Percentiles rank a stretch among this genome's conserved stretches.
These are phyloP conservation scores for Gremmenia infestans DNA, from an alignment of 2,329 filamentous ascomycete species.

Conservation along the genomic window DNA sequence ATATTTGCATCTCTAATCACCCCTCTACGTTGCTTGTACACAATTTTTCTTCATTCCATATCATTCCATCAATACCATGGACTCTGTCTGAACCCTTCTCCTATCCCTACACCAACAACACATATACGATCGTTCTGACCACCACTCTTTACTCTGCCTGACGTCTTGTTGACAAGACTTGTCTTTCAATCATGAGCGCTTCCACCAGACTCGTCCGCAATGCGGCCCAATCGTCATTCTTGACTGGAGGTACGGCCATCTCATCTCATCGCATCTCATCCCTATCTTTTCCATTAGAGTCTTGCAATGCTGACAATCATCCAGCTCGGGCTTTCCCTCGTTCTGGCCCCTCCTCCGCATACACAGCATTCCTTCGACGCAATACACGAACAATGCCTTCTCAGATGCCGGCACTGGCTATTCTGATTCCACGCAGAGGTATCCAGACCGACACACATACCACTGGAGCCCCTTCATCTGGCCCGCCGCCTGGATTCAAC, in stretches of 20 bases:
- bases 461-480: conserved; percentile 39
- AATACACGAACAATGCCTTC: conserved; percentile 30
- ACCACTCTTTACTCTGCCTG: not conserved
- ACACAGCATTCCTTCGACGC: conserved; percentile 30
- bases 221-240: conserved; percentile 30
- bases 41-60: not conserved
- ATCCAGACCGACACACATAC: conserved; percentile 57
- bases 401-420: conserved; percentile 44
- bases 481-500: conserved; percentile 68
- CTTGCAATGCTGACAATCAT: conserved; percentile 3
- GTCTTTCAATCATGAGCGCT: conserved; percentile 29
- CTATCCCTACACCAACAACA: not conserved
- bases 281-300: too few relatives aligned
- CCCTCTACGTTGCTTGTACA: conserved; percentile 2
- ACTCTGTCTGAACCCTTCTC: conserved; percentile 7
- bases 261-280: too few relatives aligned
- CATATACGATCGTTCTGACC: not conserved
- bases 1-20: conserved; percentile 13
- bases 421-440: conserved; percentile 51
- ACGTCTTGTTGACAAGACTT: conserved; percentile 17
- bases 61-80: conserved; percentile 14
- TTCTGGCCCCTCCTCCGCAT: conserved; percentile 28
- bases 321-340: conserved; percentile 29
- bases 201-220: conserved; percentile 33
- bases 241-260: conserved; percentile 23